Conservation (phyloP, 148 eudicot genomes). For the Cornus controversa region DNA sequence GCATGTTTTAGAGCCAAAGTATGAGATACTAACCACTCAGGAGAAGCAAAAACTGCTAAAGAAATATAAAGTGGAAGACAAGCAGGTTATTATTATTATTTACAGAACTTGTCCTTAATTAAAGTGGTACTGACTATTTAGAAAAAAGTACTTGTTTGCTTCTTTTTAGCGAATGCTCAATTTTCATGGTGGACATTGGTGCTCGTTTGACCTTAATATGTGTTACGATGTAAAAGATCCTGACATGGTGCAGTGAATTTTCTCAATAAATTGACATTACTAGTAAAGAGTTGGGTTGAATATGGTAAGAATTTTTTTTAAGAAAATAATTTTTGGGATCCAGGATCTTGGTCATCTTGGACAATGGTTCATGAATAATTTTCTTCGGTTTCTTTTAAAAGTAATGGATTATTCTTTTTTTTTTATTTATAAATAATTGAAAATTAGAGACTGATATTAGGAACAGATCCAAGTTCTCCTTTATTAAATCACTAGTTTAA, state of each 20-base stretch:
- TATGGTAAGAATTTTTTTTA: background rate
- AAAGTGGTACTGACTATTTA: background rate
- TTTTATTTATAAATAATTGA: no score
- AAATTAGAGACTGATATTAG: background rate
- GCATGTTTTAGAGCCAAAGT: conserved; percentile 48
- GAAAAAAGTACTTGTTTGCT: background rate
- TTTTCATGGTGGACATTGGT: background rate
- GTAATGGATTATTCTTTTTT: background rate
- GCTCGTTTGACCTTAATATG: background rate
- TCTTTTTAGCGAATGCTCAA: background rate
- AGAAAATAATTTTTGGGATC: background rate
- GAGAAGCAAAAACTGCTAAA: conserved; percentile 50
- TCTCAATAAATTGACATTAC: no score
- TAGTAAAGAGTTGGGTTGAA: background rate
- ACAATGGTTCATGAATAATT: no score
- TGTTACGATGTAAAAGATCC: background rate
- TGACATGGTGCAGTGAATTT: background rate
- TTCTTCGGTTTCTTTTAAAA: background rate
- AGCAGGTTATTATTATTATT: conserved; percentile 38
- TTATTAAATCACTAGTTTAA: background rate
- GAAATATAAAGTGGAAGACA: conserved; percentile 41
- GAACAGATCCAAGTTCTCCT: background rate
- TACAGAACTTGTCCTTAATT: background rate
- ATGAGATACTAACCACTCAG: conserved; percentile 41
- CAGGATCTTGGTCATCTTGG: no score